A percentile compares a stretch with the other conserved stretches of the same genome.
Conservation (phyloP, 2,329 filamentous ascomycete species). For the Westerdykella ornata region DNA sequence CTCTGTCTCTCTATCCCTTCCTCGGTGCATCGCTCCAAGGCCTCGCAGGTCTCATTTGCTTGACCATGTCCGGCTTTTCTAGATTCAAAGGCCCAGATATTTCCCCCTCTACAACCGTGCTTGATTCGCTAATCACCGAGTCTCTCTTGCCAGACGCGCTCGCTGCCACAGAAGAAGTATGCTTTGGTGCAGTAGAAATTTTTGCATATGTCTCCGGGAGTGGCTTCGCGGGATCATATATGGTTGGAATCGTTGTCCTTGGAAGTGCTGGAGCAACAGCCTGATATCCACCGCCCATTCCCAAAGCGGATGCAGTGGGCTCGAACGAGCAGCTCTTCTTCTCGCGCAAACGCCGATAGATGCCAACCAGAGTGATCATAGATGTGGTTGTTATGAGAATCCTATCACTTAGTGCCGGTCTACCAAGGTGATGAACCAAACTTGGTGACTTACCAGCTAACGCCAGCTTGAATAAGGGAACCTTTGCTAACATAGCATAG, state of each 20-base stretch:
- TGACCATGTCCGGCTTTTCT: conserved; percentile 12
- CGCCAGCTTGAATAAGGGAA: conserved; percentile 15
- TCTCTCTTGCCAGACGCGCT: conserved; percentile 11
- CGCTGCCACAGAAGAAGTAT: conserved; percentile 6
- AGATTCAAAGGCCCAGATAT: conserved; percentile 16
- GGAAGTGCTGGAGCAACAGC: conserved; percentile 11
- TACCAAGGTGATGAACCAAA: background rate
- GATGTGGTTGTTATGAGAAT: conserved; percentile 14
- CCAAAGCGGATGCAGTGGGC: conserved; percentile 25
- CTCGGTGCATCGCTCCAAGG: conserved; percentile 25
- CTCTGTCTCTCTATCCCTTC: conserved; percentile 1
- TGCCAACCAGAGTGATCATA: conserved; percentile 12
- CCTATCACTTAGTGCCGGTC: background rate
- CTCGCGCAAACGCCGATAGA: conserved; percentile 10
- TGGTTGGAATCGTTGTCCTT: conserved; percentile 15
- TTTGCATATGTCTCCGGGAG: conserved; percentile 5
- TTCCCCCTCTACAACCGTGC: conserved; percentile 6
- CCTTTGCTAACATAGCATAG: conserved; percentile 18
- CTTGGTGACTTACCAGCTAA: conserved; percentile 7
- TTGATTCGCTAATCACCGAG: conserved; percentile 13
- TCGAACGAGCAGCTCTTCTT: conserved; percentile 25
- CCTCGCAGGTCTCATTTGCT: conserved; percentile 17
- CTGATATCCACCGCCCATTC: conserved; percentile 22
- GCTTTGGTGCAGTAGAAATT: conserved; percentile 1
- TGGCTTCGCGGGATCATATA: conserved; percentile 19